Evolutionary conservation across 2,329 filamentous ascomycete genomes (phyloP).

Genomic region (Colletotrichum sp.): DNA sequence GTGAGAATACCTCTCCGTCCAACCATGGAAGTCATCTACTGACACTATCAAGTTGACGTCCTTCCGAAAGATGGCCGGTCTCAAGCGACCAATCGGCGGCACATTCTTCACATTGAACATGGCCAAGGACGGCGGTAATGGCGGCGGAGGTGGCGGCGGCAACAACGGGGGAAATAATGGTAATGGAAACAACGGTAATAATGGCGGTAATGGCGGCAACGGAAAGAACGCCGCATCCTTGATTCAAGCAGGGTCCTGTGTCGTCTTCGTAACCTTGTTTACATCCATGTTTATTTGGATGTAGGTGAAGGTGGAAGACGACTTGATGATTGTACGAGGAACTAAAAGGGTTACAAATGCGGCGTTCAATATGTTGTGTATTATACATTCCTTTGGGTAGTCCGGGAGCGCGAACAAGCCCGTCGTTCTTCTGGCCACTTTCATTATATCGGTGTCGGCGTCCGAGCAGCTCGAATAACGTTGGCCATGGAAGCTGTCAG

Average conservation of each 20-base stretch:
- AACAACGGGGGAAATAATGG: background rate
- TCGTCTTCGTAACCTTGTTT: constrained; percentile 10
- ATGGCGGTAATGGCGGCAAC: background rate
- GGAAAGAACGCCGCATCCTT: constrained; percentile 4
- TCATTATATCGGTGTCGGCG: too few species aligned
- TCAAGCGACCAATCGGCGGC: constrained; percentile 30
- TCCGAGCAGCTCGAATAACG: too few species aligned
- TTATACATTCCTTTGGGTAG: background rate
- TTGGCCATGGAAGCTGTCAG: too few species aligned
- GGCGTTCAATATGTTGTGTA: background rate
- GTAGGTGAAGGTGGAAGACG: background rate
- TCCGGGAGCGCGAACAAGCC: background rate
- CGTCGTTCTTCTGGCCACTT: background rate
- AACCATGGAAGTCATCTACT: background rate
- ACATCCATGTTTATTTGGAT: constrained; percentile 18
- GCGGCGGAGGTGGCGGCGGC: background rate
- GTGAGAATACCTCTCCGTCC: too few species aligned
- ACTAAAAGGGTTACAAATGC: background rate
- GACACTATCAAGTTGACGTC: background rate
- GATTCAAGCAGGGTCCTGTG: background rate
- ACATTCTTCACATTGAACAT: constrained; percentile 31
- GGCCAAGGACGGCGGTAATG: background rate
- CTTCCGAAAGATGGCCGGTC: constrained; percentile 10
- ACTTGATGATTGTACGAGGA: background rate
- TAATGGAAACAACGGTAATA: background rate